Conservation (phyloP, 129 eudicot species). For the Chrysanthemum lavandulifolium region DNA sequence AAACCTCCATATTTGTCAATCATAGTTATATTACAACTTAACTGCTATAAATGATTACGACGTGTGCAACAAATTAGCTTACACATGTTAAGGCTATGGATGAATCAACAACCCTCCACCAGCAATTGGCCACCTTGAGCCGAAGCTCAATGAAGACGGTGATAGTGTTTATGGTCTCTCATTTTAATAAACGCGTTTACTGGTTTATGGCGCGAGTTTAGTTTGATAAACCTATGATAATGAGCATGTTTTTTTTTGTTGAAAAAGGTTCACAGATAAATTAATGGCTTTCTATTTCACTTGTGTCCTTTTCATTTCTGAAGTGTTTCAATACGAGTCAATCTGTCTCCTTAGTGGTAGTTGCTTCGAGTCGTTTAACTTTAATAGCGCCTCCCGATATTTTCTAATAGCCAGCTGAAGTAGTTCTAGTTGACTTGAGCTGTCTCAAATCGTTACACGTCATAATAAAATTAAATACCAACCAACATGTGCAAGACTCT, state of each 20-base stretch:
- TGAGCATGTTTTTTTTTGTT: neutral
- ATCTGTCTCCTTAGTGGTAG: neutral
- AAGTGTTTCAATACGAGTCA: too few relatives aligned
- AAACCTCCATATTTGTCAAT: too few relatives aligned
- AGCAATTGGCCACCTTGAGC: neutral
- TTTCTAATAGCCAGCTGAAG: neutral
- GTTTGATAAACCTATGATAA: neutral
- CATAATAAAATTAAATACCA: neutral
- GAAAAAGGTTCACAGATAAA: neutral
- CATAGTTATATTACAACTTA: too few relatives aligned
- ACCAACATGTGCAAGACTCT: neutral
- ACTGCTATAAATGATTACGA: too few relatives aligned
- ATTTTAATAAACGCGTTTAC: neutral
- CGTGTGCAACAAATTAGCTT: neutral
- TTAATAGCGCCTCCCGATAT: too few relatives aligned
- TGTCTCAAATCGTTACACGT: neutral
- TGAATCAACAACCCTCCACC: neutral
- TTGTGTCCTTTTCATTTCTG: too few relatives aligned
- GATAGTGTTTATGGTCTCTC: neutral
- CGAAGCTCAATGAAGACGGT: neutral
- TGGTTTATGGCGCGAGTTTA: neutral
- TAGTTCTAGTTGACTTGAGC: neutral
- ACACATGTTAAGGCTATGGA: neutral
- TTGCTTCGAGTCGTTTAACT: neutral
- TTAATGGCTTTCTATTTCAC: too few relatives aligned